A percentile compares a stretch with the other conserved stretches of the same genome.
phyloP scores from a whole-genome alignment of 139 green algal species.

The Haematococcus lacustris region DNA sequence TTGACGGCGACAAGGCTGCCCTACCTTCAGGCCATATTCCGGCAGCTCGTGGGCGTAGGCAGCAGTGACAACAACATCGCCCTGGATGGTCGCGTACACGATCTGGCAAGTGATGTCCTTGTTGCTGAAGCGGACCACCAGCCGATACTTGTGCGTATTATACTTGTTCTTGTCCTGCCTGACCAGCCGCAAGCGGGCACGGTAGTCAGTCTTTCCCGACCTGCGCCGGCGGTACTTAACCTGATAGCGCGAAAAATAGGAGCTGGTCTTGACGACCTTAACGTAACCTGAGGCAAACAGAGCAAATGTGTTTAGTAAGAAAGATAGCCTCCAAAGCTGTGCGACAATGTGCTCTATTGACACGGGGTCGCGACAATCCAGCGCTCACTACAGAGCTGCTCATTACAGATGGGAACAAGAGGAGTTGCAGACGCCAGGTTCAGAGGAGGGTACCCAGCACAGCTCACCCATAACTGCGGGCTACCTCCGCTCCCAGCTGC shows the following conservation, averaged over 20 bases:
- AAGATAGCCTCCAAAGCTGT: too few species aligned
- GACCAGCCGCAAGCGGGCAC: slow-evolving; percentile 78
- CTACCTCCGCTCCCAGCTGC: too few species aligned
- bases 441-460: too few species aligned
- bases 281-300: slow-evolving; percentile 20
- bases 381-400: too few species aligned
- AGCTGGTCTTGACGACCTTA: slow-evolving; percentile 66
- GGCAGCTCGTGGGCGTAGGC: slow-evolving; percentile 93
- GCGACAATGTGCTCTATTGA: too few species aligned
- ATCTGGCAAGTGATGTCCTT: slow-evolving; percentile 89
- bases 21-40: slow-evolving; percentile 79
- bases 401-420: too few species aligned
- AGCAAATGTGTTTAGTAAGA: too few species aligned
- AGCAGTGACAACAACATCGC: slow-evolving; percentile 84
- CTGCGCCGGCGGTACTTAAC: slow-evolving; percentile 83
- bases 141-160: slow-evolving; percentile 89
- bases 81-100: slow-evolving; percentile 86
- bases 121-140: slow-evolving; percentile 83
- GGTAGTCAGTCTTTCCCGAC: slow-evolving; percentile 95
- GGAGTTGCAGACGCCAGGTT: too few species aligned
- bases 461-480: too few species aligned
- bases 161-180: slow-evolving; percentile 99
- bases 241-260: slow-evolving; percentile 89
- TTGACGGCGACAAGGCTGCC: too few species aligned
- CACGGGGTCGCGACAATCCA: too few species aligned